phyloP scores from a whole-genome alignment of 75 land plant species.

The Gnetum montanum region DNA sequence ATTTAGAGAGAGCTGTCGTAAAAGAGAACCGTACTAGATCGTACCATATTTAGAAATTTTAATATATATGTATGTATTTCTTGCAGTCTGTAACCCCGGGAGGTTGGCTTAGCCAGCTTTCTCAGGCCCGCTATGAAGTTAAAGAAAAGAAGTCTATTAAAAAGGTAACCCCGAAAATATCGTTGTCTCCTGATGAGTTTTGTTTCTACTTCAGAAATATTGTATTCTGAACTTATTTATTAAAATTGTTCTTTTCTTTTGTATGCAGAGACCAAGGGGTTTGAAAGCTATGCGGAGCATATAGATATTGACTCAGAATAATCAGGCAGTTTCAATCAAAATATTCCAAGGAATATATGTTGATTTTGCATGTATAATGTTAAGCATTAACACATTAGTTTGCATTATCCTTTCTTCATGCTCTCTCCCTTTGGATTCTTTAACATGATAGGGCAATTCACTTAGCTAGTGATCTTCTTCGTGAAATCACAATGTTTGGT shows the following conservation, averaged over 20 bases:
- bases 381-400: background rate
- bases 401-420: background rate
- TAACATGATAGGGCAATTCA: background rate
- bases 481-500: background rate
- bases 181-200: background rate
- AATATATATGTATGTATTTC: too few species aligned
- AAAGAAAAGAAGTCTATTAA: slow-evolving; percentile 61
- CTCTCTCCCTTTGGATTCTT: background rate
- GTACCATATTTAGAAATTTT: too few species aligned
- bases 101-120: slow-evolving; percentile 56
- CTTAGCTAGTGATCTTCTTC: background rate
- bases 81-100: slow-evolving; percentile 64
- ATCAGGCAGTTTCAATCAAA: background rate
- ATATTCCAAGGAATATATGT: background rate
- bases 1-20: too few species aligned
- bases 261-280: slow-evolving; percentile 8
- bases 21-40: too few species aligned
- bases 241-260: background rate
- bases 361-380: background rate
- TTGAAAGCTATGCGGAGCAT: slow-evolving; percentile 1
- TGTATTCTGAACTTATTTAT: background rate
- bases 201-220: background rate
- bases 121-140: slow-evolving; percentile 68
- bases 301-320: slow-evolving; percentile 3
- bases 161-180: slow-evolving; percentile 36